Evolutionary conservation across 2,329 filamentous ascomycete species (phyloP), one percentile per base, ranked within the genome.

Genomic region (Diaporthe eres): DNA sequence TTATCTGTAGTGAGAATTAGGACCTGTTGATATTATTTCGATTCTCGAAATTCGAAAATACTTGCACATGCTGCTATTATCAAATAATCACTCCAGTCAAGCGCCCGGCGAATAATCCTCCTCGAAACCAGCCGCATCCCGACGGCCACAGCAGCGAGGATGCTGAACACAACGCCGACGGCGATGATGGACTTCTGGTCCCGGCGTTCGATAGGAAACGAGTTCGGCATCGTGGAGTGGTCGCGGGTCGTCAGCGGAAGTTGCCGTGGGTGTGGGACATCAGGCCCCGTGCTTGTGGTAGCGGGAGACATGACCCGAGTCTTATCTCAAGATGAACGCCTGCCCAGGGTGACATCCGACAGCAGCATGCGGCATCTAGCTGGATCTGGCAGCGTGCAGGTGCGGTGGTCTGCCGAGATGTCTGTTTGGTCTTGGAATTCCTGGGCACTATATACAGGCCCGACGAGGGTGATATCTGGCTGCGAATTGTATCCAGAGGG

Each of bases 371-470:
- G 47, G 34, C n/a, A 28, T 28, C 65, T 39, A 70, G 49, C 31
- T 70, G 34, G 22, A 70, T 70, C 65, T 42, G 47, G 3, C 49
- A 53, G 34, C 65, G 34, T 53, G 49, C 65, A 70, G 49, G 47
- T 55, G 31, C 47, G 25, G 9, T 39, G 31, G 47, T 19, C 49
- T 55, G 47, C 65, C 65, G 13, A 55, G 65, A 55, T 31, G 34
- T 70, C 34, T 42, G 42, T 70, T 25, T 55, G 34, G 31, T 70
- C 49, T 70, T 70, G 49, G 65, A 55, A 42, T 53, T 53, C 6
- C 65, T 70, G 22, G 65, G 65, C 65, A 70, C 65, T 70, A 55
- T 70, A 70, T 70, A 70, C 65, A 25, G 31, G 34, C 34, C 65
- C 31, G 22, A 4, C 34, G 9, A 12, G 49, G 49, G 13, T 53